Evolutionary conservation across 1,284 basidiomycete species (phyloP).

Genomic region (Waitea zeae): DNA sequence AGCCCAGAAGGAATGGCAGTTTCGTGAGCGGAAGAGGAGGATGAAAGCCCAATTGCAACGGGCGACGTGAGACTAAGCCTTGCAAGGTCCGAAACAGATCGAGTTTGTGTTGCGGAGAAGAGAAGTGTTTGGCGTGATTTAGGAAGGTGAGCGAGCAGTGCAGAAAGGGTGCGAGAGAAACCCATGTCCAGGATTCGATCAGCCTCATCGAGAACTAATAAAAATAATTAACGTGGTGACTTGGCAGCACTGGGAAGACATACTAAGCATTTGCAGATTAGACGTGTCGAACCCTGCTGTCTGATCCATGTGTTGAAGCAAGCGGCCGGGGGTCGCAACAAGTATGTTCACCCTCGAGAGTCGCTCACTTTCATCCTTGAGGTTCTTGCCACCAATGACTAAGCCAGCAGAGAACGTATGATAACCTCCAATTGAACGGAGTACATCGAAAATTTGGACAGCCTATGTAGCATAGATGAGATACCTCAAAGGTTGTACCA

Average conservation of each 20-base stretch:
- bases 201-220: conserved; percentile 84
- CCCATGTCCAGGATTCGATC: conserved; percentile 96
- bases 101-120: conserved; percentile 94
- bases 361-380: conserved; percentile 86
- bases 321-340: conserved; percentile 87
- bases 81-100: conserved; percentile 81
- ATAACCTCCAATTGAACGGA: conserved; percentile 80
- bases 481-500: no score
- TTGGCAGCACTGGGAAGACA: conserved; percentile 12
- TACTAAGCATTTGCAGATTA: conserved; percentile 82
- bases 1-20: conserved; percentile 50
- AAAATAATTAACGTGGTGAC: conserved; percentile 3
- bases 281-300: conserved; percentile 89
- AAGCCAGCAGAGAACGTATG: conserved; percentile 91
- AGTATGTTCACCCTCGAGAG: conserved; percentile 92
- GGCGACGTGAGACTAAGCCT: conserved; percentile 81
- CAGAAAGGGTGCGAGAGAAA: conserved; percentile 78
- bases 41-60: conserved; percentile 17
- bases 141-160: conserved; percentile 78
- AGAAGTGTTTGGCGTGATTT: conserved; percentile 84
- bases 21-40: conserved; percentile 9
- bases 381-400: conserved; percentile 91
- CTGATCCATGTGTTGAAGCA: conserved; percentile 97
- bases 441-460: conserved; percentile 93
- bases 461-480: conserved; percentile 41